Evolutionary conservation across 192 early-diverging fungal genomes (phyloP).

Genomic region (Funneliformis mosseae): DNA sequence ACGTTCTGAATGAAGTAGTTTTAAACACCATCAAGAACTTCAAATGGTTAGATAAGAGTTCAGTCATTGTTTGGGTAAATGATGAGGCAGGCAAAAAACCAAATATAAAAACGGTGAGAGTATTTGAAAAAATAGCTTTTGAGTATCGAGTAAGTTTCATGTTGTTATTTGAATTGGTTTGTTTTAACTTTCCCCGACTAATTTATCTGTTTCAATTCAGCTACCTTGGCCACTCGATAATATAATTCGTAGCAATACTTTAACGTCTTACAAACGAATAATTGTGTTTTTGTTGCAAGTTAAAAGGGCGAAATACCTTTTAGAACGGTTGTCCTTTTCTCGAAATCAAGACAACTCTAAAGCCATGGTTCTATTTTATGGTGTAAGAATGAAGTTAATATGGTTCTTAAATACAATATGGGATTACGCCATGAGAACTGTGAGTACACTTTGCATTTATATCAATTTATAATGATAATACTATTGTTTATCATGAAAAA

Average conservation of each 20-base stretch:
- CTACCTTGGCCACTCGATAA: constrained; percentile 46
- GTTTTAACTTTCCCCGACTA: background rate
- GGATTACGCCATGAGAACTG: constrained; percentile 47
- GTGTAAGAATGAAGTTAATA: constrained; percentile 40
- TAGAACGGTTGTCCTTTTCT: constrained; percentile 42
- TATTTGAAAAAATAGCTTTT: constrained; percentile 34
- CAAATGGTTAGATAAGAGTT: constrained; percentile 29
- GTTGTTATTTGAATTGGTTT: background rate
- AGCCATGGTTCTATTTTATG: constrained; percentile 41
- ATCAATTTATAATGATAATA: background rate
- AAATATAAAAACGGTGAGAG: constrained; percentile 25
- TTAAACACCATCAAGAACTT: constrained; percentile 27
- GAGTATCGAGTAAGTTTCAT: constrained; percentile 27
- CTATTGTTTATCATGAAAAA: constrained; percentile 12
- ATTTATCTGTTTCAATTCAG: constrained; percentile 26
- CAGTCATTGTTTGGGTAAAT: constrained; percentile 37
- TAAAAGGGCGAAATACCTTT: constrained; percentile 42
- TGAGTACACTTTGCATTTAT: constrained; percentile 12
- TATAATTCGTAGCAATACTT: constrained; percentile 31
- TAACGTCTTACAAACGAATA: constrained; percentile 39
- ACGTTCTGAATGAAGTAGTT: constrained; percentile 38
- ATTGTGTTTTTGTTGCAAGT: constrained; percentile 39
- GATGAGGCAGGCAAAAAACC: constrained; percentile 20
- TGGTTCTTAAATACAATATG: constrained; percentile 49
- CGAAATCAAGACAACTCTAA: constrained; percentile 1